Evolutionary conservation across 768 basidiomycete species (phyloP).

Genomic region (Leccinum uliginosum): DNA sequence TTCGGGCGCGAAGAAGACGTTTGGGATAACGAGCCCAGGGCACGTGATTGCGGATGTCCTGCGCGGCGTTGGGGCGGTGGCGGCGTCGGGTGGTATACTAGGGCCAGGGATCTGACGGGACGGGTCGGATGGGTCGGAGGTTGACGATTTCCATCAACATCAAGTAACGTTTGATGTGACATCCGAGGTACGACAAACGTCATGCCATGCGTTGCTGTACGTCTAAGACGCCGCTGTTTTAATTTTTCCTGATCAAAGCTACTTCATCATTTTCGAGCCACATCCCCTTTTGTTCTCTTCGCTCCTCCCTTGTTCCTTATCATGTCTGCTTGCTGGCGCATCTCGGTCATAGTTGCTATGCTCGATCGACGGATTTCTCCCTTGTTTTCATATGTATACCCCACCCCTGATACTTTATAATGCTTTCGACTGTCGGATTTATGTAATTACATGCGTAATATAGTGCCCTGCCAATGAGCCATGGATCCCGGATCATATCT

Average conservation of each 20-base stretch:
- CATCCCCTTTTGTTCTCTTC: neutral
- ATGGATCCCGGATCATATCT: neutral
- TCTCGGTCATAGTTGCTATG: neutral
- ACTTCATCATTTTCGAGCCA: neutral
- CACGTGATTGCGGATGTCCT: conserved; percentile 35
- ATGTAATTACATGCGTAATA: neutral
- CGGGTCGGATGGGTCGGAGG: neutral
- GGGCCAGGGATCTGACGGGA: neutral
- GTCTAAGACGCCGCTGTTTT: too few relatives aligned
- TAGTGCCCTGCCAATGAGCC: neutral
- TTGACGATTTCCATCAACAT: neutral
- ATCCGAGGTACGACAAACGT: neutral
- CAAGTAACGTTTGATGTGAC: neutral
- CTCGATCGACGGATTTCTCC: neutral
- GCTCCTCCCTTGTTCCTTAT: neutral
- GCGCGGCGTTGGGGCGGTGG: conserved; percentile 40
- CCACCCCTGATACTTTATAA: neutral
- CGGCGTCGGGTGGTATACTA: conserved; percentile 3
- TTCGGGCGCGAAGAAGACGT: conserved; percentile 11
- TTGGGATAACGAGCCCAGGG: conserved; percentile 14
- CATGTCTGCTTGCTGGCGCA: neutral
- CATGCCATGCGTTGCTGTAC: neutral
- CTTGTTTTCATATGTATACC: neutral
- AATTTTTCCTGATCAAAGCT: neutral
- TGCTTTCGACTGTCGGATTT: neutral